Base-by-base conservation (phyloP, 805 yeast genomes). In the Jamesozyma rosinii region DNA sequence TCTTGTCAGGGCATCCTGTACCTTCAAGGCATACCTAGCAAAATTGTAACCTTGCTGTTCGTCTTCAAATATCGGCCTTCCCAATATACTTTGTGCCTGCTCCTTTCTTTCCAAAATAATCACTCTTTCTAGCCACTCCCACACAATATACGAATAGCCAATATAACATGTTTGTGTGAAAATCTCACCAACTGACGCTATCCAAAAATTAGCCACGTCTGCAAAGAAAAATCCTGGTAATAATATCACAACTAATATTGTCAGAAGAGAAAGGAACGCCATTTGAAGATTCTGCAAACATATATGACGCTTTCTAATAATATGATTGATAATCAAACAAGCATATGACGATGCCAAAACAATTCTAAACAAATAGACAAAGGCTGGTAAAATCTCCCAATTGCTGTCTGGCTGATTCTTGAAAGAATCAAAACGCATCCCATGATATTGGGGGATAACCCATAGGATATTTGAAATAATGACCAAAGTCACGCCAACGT, bases 81-180 rank as follows among this genome's bases (percentile, higher is more conserved):
- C 95, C 33, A 86, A 58, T 4, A 84, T 74, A 6, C 90, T 85
- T 46, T 78, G 80, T 35, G 77, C 76, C 52, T 83, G 89, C 42
- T 73, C 71, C 14, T 65, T 66, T 48, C 76, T 74, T 63, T 77
- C 79, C 34, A 81, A 59, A 11, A 72, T 67, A 40, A 74, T 72
- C 43, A 81, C 70, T 48, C 83, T 69, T 54, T 82, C 83, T 47
- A 83, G 72, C 90, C 94, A 86, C 60, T 84, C 94, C 92, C 94
- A 83, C 0, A 84, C 84, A 10, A 81, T 71, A 5, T 82, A 82
- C 26, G 85, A 82, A 30, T 85, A 74, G 18, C 81, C 68, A 8
- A 83, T 75, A 56, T 80, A 81, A n/a, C 81, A 74, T 1, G 83
- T 79, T 17, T 84, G 74, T 36, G 82, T 79, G 61, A 83, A 82